Evolutionary conservation across 164 flowering plant genomes (phyloP).

Genomic region (grape (Vitis vinifera)): DNA sequence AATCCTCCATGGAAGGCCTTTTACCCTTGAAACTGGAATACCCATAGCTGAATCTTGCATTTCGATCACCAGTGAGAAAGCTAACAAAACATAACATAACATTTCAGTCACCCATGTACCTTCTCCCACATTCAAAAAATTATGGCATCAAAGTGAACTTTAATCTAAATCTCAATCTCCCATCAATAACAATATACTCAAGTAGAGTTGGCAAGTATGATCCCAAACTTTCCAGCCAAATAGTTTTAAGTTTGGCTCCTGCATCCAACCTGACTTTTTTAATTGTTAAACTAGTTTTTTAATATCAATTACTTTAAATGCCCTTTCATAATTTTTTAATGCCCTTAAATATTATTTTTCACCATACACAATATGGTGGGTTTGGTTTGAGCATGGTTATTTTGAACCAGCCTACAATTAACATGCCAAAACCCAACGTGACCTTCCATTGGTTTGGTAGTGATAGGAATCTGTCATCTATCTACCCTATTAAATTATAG

Average conservation of each 20-base stretch:
- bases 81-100: conserved; percentile 24
- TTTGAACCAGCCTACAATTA: too few species aligned
- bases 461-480: too few species aligned
- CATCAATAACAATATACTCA: background rate
- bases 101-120: background rate
- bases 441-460: too few species aligned
- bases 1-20: conserved; percentile 84
- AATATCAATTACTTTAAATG: too few species aligned
- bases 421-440: too few species aligned
- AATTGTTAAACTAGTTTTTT: background rate
- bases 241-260: background rate
- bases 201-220: background rate
- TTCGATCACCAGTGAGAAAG: conserved; percentile 52
- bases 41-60: conserved; percentile 71
- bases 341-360: too few species aligned
- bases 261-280: background rate
- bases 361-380: too few species aligned
- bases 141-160: background rate
- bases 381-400: too few species aligned
- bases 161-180: too few species aligned
- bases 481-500: too few species aligned
- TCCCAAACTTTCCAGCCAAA: too few species aligned
- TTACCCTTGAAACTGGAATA: conserved; percentile 80
- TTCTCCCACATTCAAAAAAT: background rate
- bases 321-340: too few species aligned